A percentile compares a stretch with the other conserved stretches of the same genome.
Conservation (phyloP, 495 filamentous ascomycete species). For the Penicillium daleae region DNA sequence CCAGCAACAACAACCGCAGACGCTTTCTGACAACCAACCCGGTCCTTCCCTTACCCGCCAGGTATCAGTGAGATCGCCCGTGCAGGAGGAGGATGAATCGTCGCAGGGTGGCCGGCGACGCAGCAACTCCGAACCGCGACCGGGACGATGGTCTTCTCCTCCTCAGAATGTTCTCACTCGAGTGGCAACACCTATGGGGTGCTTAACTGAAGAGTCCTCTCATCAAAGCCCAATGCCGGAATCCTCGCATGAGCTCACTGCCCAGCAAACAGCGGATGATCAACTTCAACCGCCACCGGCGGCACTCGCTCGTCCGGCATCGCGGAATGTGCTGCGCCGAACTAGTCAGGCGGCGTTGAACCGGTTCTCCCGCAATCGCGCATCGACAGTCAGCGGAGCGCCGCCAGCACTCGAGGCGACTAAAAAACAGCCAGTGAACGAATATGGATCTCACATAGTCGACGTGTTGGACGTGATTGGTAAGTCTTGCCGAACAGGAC, state of each 20-base stretch:
- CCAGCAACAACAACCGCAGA: conserved; percentile 12
- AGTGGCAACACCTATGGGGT: conserved; percentile 35
- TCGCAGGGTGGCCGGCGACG: conserved; percentile 43
- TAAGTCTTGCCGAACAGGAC: conserved; percentile 36
- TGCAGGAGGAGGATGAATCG: conserved; percentile 37
- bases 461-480: conserved; percentile 75
- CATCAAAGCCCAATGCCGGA: conserved; percentile 25
- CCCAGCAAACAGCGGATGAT: conserved; percentile 10
- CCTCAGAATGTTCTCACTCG: conserved; percentile 37
- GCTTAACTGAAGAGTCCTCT: conserved; percentile 44
- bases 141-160: conserved; percentile 43
- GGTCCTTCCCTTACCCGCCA: conserved; percentile 14
- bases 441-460: conserved; percentile 63
- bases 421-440: conserved; percentile 26
- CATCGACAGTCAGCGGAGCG: conserved; percentile 37
- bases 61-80: conserved; percentile 22
- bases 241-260: conserved; percentile 1
- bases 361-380: conserved; percentile 42
- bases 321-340: conserved; percentile 35
- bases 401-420: conserved; percentile 22
- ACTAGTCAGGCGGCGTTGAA: conserved; percentile 40
- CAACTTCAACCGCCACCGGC: conserved; percentile 14
- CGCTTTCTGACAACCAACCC: conserved; percentile 11
- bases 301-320: conserved; percentile 23
- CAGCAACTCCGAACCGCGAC: conserved; percentile 52